Percentiles rank a stretch among this genome's conserved stretches.
phyloP scores from a whole-genome alignment of 2,329 filamentous ascomycete genomes.

The Penicillium sp. region DNA sequence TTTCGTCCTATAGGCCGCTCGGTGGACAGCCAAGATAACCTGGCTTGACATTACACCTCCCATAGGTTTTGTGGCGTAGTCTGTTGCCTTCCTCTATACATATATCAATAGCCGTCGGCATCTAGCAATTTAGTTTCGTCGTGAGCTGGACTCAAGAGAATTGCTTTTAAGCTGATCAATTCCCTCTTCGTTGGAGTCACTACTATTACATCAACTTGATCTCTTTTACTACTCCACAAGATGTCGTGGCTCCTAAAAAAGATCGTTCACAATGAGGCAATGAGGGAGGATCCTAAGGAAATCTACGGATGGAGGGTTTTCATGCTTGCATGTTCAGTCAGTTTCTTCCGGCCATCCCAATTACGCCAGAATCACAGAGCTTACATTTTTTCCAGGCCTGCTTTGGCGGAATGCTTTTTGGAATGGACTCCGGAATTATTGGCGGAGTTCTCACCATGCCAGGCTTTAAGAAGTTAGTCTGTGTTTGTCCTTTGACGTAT shows the following conservation, averaged over 20 bases:
- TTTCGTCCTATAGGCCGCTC: slow-evolving; percentile 8
- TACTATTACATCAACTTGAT: slow-evolving; percentile 19
- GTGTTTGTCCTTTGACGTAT: neutral
- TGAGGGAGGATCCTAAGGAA: slow-evolving; percentile 64
- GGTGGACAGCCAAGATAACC: slow-evolving; percentile 6
- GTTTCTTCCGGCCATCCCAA: slow-evolving; percentile 12
- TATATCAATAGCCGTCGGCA: slow-evolving; percentile 13
- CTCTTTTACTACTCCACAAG: slow-evolving; percentile 11
- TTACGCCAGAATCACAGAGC: neutral
- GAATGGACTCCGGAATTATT: slow-evolving; percentile 66
- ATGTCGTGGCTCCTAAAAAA: slow-evolving; percentile 52
- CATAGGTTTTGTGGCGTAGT: neutral
- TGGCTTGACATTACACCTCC: slow-evolving; percentile 7
- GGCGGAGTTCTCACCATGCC: slow-evolving; percentile 64
- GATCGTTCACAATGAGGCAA: slow-evolving; percentile 68
- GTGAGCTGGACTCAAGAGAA: neutral
- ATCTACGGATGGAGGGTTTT: slow-evolving; percentile 71
- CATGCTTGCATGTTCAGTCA: slow-evolving; percentile 58
- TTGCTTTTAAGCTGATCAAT: slow-evolving; percentile 3
- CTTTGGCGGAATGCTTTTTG: slow-evolving; percentile 69
- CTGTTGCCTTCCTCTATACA: neutral
- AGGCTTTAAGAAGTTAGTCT: slow-evolving; percentile 54
- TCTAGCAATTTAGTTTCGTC: neutral
- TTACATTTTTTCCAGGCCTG: slow-evolving; percentile 48
- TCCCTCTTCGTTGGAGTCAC: slow-evolving; percentile 10